Base-by-base conservation (phyloP, 2,329 filamentous ascomycete genomes). In the Neonectria faginata region DNA sequence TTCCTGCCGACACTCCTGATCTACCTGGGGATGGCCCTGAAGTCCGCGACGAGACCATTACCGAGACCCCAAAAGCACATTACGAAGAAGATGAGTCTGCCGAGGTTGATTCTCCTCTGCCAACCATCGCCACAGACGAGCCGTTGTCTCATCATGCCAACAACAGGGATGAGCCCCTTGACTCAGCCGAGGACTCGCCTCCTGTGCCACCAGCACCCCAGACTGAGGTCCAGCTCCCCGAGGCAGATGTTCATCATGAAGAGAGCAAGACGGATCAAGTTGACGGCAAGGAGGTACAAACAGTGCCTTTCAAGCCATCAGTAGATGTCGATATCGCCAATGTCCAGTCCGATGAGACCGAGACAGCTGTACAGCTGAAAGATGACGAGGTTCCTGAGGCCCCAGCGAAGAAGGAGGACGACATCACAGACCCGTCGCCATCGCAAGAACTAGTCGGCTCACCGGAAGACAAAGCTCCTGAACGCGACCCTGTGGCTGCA, bases 21-120 rank as follows among this genome's bases (percentile, higher is more conserved):
- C 8, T 39, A 55, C 59, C 50, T 29, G 36, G 64, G 9, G 48
- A 55, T 25, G 55, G 51, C 27, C 53, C 22, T 36, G 60, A 62
- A 48, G 44, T 36, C 53, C 44, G 60, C 60, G 51, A 65, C 11
- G 44, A 55, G 27, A 25, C 4, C n/a, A 27, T 3, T 3, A 20
- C 44, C 25, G n/a, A 55, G 6, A 29, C 18, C 11, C 10, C 36
- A 7, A 47, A 57, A 41, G 25, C 25, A 3, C 25, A 25, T 25
- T 5, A 25, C 25, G 25, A 25, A 25, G 25, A 5, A 25, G 25
- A 25, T 25, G 25, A 25, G 5, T 25, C 25, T 25, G 25, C 25
- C 25, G 25, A 25, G 25, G 25, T 25, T 25, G 5, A 25, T 25
- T 1, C 25, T 5, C 25, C 25, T 25, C 25, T 25, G 25, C 25